Evolutionary conservation across 768 basidiomycete species (phyloP).

Genomic region (Leccinum sublutescens): DNA sequence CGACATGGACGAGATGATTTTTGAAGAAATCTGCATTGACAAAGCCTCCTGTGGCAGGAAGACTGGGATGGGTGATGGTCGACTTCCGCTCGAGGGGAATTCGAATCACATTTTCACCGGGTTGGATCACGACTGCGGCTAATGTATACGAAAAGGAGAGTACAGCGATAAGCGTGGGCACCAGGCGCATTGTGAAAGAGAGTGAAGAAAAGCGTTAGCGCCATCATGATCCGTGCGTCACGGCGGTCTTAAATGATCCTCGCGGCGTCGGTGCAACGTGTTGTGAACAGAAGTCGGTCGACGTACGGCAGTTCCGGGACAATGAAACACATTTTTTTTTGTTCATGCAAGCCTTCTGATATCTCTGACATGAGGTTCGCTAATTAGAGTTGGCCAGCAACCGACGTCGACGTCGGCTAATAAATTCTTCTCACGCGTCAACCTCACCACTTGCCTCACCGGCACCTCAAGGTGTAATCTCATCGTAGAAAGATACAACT

Average conservation of each 20-base stretch:
- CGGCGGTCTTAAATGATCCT: not conserved
- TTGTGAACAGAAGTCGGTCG: not conserved
- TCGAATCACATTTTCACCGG: slow-evolving; percentile 9
- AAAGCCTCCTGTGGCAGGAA: not conserved
- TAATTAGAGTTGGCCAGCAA: not conserved
- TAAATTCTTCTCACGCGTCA: too few species aligned
- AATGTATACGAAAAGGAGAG: slow-evolving; percentile 18
- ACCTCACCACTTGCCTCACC: not conserved
- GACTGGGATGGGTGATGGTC: slow-evolving; percentile 6
- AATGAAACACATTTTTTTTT: too few species aligned
- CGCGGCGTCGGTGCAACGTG: not conserved
- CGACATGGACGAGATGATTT: slow-evolving; percentile 14
- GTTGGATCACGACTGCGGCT: not conserved
- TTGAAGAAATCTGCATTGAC: slow-evolving; percentile 14
- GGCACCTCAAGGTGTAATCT: not conserved
- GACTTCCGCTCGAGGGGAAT: slow-evolving; percentile 25
- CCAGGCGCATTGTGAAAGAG: slow-evolving; percentile 20
- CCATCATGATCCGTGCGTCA: not conserved
- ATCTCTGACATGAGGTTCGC: not conserved
- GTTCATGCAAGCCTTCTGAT: too few species aligned
- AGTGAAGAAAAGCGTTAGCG: not conserved
- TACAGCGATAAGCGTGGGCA: slow-evolving; percentile 7
- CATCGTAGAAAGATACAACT: slow-evolving; percentile 12
- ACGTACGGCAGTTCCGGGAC: not conserved
- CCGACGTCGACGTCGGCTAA: too few species aligned